These are phyloP conservation scores for Pseudocercospora crystallina DNA, from an alignment of 2,329 filamentous ascomycete species.

Conservation along the genomic window DNA sequence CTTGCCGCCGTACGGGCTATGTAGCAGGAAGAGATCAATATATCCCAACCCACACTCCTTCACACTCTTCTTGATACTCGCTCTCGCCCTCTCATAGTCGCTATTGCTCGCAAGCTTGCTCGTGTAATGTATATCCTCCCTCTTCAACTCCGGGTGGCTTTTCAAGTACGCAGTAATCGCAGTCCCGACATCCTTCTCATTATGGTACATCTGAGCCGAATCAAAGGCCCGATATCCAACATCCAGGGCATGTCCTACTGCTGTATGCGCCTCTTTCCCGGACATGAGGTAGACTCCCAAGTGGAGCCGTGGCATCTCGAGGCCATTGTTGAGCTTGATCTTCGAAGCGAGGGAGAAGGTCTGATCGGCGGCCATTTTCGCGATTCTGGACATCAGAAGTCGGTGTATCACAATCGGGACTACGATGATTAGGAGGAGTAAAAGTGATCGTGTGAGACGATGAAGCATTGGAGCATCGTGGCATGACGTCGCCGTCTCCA, in stretches of 20 bases:
- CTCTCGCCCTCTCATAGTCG: slow-evolving; percentile 66
- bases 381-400: slow-evolving; percentile 13
- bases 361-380: slow-evolving; percentile 23
- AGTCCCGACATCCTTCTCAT: slow-evolving; percentile 68
- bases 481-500: too few relatives aligned
- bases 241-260: slow-evolving; percentile 48
- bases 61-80: slow-evolving; percentile 65
- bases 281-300: slow-evolving; percentile 73
- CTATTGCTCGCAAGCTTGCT: slow-evolving; percentile 71
- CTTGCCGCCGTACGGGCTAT: slow-evolving; percentile 74
- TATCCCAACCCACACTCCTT: slow-evolving; percentile 68
- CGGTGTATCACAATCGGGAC: not conserved
- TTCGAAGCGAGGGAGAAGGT: slow-evolving; percentile 44
- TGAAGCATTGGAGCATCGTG: too few relatives aligned
- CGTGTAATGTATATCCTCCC: slow-evolving; percentile 76
- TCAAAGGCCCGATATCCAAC: slow-evolving; percentile 55
- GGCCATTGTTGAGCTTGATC: slow-evolving; percentile 61
- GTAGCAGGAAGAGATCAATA: slow-evolving; percentile 76
- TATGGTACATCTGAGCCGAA: slow-evolving; percentile 66
- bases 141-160: slow-evolving; percentile 46
- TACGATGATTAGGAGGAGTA: too few relatives aligned
- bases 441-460: too few relatives aligned
- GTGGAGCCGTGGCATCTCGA: slow-evolving; percentile 69
- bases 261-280: slow-evolving; percentile 57
- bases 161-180: slow-evolving; percentile 52